phyloP scores from a whole-genome alignment of 1,284 basidiomycete genomes.

The Malassezia furfur region DNA sequence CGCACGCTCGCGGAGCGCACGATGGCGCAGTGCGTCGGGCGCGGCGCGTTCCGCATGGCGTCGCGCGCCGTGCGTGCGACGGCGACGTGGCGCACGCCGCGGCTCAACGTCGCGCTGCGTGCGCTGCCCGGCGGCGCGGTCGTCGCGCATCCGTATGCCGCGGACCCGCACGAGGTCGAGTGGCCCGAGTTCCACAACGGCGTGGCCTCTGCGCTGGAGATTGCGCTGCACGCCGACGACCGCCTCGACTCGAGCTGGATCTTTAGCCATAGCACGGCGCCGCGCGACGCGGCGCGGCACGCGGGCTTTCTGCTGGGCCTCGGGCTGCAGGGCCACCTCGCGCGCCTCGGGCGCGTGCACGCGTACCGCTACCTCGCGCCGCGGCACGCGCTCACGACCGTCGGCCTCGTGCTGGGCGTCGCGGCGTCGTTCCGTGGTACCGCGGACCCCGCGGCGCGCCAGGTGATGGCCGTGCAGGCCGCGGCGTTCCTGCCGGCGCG shows the following conservation, averaged over 20 bases:
- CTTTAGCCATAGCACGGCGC: constrained; percentile 30
- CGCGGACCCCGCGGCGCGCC: constrained; percentile 74
- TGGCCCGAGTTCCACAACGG: constrained; percentile 99
- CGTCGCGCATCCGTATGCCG: constrained; percentile 21
- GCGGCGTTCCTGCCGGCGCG: constrained; percentile 80
- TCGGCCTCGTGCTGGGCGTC: constrained; percentile 81
- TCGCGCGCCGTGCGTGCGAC: constrained; percentile 30
- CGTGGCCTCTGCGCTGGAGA: constrained; percentile 70
- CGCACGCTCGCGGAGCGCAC: constrained; percentile 30
- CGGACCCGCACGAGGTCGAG: constrained; percentile 50
- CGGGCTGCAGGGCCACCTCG: constrained; percentile 80
- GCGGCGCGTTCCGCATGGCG: constrained; percentile 40
- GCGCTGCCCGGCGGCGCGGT: constrained; percentile 26
- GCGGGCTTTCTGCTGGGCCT: constrained; percentile 89
- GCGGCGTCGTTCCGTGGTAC: constrained; percentile 84
- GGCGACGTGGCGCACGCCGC: constrained; percentile 31
- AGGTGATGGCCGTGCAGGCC: constrained; percentile 81
- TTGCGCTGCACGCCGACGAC: constrained; percentile 62
- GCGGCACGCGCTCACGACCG: constrained; percentile 87
- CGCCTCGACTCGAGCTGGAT: constrained; percentile 42
- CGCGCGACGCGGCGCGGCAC: constrained; percentile 68
- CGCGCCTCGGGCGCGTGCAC: constrained; percentile 72
- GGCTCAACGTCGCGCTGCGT: constrained; percentile 29
- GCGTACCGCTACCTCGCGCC: constrained; percentile 80
- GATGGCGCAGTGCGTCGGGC: constrained; percentile 33